Evolutionary conservation across 768 basidiomycete genomes (phyloP).

Genomic region (Pleurotus platypus): DNA sequence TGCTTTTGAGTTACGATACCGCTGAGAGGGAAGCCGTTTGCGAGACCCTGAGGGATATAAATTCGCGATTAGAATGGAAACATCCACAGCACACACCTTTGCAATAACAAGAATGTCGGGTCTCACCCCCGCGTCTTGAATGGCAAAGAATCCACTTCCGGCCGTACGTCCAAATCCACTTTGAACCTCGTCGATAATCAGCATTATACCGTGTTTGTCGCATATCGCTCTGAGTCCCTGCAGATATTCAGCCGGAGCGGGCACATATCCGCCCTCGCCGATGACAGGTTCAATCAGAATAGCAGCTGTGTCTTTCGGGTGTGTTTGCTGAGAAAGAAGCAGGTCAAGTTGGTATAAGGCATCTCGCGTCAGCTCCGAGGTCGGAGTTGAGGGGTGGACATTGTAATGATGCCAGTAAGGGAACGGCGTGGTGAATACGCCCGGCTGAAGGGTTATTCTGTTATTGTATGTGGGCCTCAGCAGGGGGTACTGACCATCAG

Average conservation of each 20-base stretch:
- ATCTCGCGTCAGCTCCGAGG: slow-evolving; percentile 53
- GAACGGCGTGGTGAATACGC: slow-evolving; percentile 77
- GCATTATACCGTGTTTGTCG: slow-evolving; percentile 79
- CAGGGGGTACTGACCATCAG: slow-evolving; percentile 60
- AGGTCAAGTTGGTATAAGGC: slow-evolving; percentile 83
- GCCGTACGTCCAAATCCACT: slow-evolving; percentile 81
- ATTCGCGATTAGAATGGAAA: not conserved
- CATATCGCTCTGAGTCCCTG: slow-evolving; percentile 80
- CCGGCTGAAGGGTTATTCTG: slow-evolving; percentile 49
- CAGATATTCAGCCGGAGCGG: slow-evolving; percentile 78
- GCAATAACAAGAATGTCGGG: slow-evolving; percentile 91
- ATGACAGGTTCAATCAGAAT: slow-evolving; percentile 91
- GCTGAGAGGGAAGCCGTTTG: slow-evolving; percentile 92
- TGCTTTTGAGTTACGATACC: slow-evolving; percentile 80
- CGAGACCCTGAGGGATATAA: slow-evolving; percentile 54
- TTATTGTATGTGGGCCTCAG: too few species aligned
- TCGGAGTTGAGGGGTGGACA: slow-evolving; percentile 48
- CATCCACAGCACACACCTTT: slow-evolving; percentile 46
- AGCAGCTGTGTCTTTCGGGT: slow-evolving; percentile 87
- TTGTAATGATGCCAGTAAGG: slow-evolving; percentile 92
- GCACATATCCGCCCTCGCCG: slow-evolving; percentile 95
- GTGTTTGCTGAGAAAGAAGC: slow-evolving; percentile 70
- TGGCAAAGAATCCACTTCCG: slow-evolving; percentile 49
- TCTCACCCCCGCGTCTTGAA: slow-evolving; percentile 77
- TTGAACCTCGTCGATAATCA: slow-evolving; percentile 88